Evolutionary conservation across 139 green algal species (phyloP), one percentile per base, ranked within the genome.

Genomic region (Tetradesmus lagerheimii): DNA sequence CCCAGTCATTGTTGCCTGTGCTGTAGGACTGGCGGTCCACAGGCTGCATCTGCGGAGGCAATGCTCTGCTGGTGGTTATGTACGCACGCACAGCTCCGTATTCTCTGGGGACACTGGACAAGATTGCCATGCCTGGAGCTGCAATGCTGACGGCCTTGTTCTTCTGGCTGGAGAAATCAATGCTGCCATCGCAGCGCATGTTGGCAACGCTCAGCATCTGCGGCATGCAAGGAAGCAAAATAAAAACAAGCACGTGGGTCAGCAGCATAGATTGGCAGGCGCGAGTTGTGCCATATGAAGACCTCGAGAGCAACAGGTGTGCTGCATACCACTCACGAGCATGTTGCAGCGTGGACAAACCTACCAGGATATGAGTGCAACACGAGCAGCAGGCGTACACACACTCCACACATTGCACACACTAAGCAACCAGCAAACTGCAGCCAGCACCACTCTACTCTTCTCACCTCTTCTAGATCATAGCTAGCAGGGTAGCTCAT

Each of bases 161-260:
- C 76, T 86, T 85, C 57, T 91, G 87, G 78, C 87, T 91, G 77
- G 53, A 78, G 38, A 53, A 85, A 11, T 85, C 87, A 6, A 91
- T 82, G 4, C 27, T 80, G n/a, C 67, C 62, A 20, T 86, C 62
- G 71, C 87, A 91, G 38, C 43, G 39, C 2, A 47, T 27, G 43
- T 91, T 91, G 38, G 87, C 87, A 16, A 91, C 87, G 43, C 87
- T 91, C 3, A 91, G 34, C 77, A 90, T 78, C 76, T 85, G 47
- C 50, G 35, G 27, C 34, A 71, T 1, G 57, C 16, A n/a, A 71
- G 57, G 57, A 20, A 71, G 23, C 57, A 71, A 0, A 23, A n/a
- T n/a, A 14, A 18, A 20, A 71, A 23, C 57, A 71, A 9, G 57
- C 57, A 31, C 8, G 31, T 79, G 71, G 5, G 71, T 29, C 4